Evolutionary conservation across 169 alveolate species (phyloP).

Genomic region (Fabrea salina): DNA sequence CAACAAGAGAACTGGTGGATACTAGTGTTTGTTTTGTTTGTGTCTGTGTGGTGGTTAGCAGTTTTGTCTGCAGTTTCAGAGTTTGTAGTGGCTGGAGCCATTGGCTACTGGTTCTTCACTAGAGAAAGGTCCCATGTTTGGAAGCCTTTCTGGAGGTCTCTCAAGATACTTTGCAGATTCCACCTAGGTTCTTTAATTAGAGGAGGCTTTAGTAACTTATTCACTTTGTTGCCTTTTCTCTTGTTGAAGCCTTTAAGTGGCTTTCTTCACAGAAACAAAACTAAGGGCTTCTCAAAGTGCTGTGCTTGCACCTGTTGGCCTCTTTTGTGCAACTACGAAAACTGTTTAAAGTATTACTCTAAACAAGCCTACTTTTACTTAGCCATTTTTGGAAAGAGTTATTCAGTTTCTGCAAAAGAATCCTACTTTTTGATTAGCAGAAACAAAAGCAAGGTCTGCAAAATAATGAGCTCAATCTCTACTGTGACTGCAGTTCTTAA

Average conservation of each 20-base stretch:
- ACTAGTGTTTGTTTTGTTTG: not conserved
- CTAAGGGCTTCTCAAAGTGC: not conserved
- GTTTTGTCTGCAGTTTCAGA: not conserved
- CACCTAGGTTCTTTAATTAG: not conserved
- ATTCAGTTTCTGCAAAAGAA: not conserved
- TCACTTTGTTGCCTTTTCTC: not conserved
- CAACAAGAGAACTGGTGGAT: not conserved
- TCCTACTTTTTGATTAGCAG: not conserved
- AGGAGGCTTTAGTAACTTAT: not conserved
- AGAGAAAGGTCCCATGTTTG: not conserved
- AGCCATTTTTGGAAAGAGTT: not conserved
- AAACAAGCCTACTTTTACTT: not conserved
- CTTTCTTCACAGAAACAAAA: not conserved
- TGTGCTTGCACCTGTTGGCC: not conserved
- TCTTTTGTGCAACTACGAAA: not conserved
- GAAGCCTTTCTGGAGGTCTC: not conserved
- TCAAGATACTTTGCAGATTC: not conserved
- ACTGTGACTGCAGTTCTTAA: not conserved
- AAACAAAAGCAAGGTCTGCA: not conserved
- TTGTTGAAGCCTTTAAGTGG: not conserved
- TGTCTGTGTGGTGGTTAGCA: conserved; percentile 2
- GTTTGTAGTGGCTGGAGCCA: not conserved
- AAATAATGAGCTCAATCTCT: not conserved
- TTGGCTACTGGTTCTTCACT: not conserved
- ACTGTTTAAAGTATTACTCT: not conserved